Conservation (phyloP, 164 flowering plant species). For the Piper betle region DNA sequence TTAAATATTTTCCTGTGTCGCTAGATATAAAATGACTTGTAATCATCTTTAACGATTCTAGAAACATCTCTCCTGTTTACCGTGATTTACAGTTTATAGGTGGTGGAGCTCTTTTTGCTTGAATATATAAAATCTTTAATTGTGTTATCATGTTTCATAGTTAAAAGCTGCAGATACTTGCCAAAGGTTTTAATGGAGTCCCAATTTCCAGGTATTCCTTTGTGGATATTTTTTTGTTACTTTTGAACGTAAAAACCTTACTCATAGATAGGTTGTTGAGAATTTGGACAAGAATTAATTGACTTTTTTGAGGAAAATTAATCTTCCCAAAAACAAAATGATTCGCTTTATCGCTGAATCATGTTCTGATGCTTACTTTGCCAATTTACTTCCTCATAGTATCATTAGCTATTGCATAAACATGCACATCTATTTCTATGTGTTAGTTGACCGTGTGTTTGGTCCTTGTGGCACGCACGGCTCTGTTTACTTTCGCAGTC, state of each 20-base stretch:
- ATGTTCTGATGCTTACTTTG: too few species aligned
- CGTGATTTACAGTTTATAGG: neutral
- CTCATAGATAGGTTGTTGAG: neutral
- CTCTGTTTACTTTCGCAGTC: conserved; percentile 39
- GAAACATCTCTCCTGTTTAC: too few species aligned
- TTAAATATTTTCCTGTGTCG: neutral
- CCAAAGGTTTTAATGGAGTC: conserved; percentile 92
- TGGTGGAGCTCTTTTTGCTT: neutral
- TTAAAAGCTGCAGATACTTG: conserved; percentile 49
- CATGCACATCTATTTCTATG: neutral
- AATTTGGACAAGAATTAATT: neutral
- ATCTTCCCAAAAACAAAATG: neutral
- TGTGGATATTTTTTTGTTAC: neutral
- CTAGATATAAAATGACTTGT: neutral
- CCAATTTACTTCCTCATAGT: too few species aligned
- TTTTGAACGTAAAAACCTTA: neutral
- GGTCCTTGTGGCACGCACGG: neutral
- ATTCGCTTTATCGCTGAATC: too few species aligned
- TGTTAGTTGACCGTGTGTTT: neutral
- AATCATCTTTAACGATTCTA: neutral
- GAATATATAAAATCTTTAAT: neutral
- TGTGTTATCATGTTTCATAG: conserved; percentile 26
- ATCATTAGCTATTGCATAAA: too few species aligned
- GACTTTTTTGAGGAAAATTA: neutral
- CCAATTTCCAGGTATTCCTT: conserved; percentile 78